These are phyloP conservation scores for Chytriomyces sp. DNA, from an alignment of 192 early-diverging fungal species.

Conservation along the genomic window DNA sequence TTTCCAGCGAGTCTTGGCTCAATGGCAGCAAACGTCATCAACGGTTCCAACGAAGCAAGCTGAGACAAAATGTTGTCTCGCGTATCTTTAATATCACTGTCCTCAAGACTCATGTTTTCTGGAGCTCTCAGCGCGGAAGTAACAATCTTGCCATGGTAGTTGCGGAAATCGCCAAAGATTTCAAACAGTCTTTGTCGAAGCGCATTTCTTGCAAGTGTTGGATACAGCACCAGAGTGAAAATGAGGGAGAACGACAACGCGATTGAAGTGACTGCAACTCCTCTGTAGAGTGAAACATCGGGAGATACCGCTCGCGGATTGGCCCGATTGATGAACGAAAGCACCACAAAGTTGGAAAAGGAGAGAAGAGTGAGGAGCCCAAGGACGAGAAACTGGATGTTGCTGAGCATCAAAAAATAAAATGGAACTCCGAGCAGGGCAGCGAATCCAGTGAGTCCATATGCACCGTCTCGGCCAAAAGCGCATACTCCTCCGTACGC, in stretches of 20 bases:
- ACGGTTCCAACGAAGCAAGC: slow-evolving; percentile 19
- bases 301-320: slow-evolving; percentile 9
- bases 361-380: slow-evolving; percentile 28
- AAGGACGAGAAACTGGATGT: not conserved
- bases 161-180: slow-evolving; percentile 20
- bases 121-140: not conserved
- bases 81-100: not conserved
- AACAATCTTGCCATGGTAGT: slow-evolving; percentile 15
- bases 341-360: slow-evolving; percentile 20
- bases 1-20: slow-evolving; percentile 29
- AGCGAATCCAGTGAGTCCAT: slow-evolving; percentile 18
- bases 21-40: slow-evolving; percentile 13
- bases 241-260: slow-evolving; percentile 30
- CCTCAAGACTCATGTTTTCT: not conserved
- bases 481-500: slow-evolving; percentile 15
- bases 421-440: slow-evolving; percentile 18
- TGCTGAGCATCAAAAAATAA: not conserved
- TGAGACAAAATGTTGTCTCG: slow-evolving; percentile 21
- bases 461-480: not conserved
- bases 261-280: slow-evolving; percentile 8
- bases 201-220: slow-evolving; percentile 23
- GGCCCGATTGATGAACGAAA: not conserved
- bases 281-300: slow-evolving; percentile 21
- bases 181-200: slow-evolving; percentile 1
- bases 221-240: slow-evolving; percentile 27